These are phyloP conservation scores for Trichoderma sp. DNA, from an alignment of 2,329 filamentous ascomycete species.

Conservation along the genomic window DNA sequence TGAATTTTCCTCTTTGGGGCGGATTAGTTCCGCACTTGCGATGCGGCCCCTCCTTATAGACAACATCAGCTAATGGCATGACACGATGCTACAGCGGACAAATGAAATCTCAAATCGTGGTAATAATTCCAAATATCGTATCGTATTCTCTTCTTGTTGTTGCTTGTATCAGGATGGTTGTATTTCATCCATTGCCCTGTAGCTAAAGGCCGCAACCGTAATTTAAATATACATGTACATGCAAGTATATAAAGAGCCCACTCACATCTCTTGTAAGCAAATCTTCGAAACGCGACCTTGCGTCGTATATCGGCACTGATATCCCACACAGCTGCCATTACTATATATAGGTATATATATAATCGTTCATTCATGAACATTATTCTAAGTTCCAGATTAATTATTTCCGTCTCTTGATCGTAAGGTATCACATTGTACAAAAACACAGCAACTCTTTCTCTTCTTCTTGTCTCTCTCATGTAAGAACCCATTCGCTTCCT, in stretches of 20 bases:
- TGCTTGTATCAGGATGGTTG: not conserved
- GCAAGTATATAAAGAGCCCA: not conserved
- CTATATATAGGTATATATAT: conserved; percentile 23
- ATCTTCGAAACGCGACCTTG: not conserved
- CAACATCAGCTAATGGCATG: not conserved
- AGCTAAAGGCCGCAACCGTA: not conserved
- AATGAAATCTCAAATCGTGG: not conserved
- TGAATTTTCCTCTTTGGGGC: conserved; percentile 1
- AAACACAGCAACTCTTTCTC: conserved; percentile 9
- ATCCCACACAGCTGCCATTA: conserved; percentile 12
- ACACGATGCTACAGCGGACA: not conserved
- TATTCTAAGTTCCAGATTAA: conserved; percentile 6
- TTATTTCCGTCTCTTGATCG: conserved; percentile 23
- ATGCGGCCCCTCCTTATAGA: not conserved
- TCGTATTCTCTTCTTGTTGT: not conserved
- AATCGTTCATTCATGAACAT: conserved; percentile 26
- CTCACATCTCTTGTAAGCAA: not conserved
- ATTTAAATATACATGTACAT: not conserved
- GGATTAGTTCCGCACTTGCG: conserved; percentile 20
- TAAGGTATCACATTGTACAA: conserved; percentile 18
- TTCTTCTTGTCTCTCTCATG: not conserved
- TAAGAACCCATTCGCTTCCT: conserved; percentile 85
- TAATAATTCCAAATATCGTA: not conserved
- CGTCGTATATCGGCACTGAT: conserved; percentile 1
- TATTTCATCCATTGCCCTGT: not conserved